A percentile compares a stretch with the other conserved stretches of the same genome.
Evolutionary conservation across 345 rosid species (phyloP).

Genomic region (Salix arbutifolia): DNA sequence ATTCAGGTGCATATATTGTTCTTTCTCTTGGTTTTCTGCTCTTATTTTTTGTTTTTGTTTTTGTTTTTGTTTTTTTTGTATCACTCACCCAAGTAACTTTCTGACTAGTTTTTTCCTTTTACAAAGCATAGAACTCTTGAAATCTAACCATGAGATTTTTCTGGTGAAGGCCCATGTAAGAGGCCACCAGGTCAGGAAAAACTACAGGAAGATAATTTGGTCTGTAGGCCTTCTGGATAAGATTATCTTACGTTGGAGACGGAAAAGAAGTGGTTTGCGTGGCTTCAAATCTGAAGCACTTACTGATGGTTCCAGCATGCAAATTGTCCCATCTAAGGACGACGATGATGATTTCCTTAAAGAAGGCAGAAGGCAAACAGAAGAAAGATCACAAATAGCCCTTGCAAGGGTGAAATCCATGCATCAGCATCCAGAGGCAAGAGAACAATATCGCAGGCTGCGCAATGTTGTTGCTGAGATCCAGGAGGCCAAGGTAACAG

Average conservation of each 20-base stretch:
- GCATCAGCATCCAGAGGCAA: constrained; percentile 84
- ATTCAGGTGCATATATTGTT: constrained; percentile 59
- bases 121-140: constrained; percentile 5
- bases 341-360: constrained; percentile 79
- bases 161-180: constrained; percentile 78
- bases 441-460: constrained; percentile 81
- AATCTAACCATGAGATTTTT: constrained; percentile 16
- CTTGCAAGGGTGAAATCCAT: constrained; percentile 89
- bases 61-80: not conserved
- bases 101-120: not conserved
- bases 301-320: constrained; percentile 37
- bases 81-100: not conserved
- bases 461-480: constrained; percentile 70
- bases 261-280: constrained; percentile 83
- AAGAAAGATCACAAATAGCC: constrained; percentile 72
- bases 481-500: constrained; percentile 69
- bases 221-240: constrained; percentile 91
- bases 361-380: constrained; percentile 84
- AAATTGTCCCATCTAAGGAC: constrained; percentile 41
- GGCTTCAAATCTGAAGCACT: constrained; percentile 70
- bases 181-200: constrained; percentile 88
- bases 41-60: too few species aligned
- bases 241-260: constrained; percentile 88
- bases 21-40: not conserved
- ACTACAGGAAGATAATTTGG: constrained; percentile 74